phyloP scores from a whole-genome alignment of 352 stramenopile genomes.

The Phytophthora cryptogea region DNA sequence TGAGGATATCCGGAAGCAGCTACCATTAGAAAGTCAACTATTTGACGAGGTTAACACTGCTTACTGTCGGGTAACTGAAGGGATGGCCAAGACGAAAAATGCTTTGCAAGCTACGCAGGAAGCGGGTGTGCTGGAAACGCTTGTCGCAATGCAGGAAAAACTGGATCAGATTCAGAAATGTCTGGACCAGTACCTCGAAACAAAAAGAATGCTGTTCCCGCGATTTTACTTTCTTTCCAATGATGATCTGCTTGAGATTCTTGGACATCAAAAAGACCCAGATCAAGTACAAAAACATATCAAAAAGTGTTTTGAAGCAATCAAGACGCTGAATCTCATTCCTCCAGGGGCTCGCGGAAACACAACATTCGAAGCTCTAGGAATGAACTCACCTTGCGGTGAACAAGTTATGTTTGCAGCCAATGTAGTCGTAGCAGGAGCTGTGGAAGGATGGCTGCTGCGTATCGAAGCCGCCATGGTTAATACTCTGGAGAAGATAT shows the following conservation, averaged over 20 bases:
- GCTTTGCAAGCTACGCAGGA: constrained; percentile 71
- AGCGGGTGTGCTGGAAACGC: constrained; percentile 57
- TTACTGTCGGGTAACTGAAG: constrained; percentile 76
- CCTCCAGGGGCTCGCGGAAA: constrained; percentile 73
- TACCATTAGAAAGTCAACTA: constrained; percentile 83
- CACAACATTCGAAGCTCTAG: constrained; percentile 85
- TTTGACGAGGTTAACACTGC: constrained; percentile 89
- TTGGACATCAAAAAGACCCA: constrained; percentile 87
- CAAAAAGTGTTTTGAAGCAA: constrained; percentile 93
- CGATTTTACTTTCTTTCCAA: constrained; percentile 92
- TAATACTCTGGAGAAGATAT: constrained; percentile 84
- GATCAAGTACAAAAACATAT: constrained; percentile 91
- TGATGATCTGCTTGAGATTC: constrained; percentile 86
- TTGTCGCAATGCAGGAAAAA: constrained; percentile 86
- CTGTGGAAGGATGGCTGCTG: constrained; percentile 91
- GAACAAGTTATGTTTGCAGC: constrained; percentile 86
- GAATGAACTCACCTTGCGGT: constrained; percentile 90
- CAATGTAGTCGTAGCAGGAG: constrained; percentile 89
- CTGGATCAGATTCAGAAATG: constrained; percentile 90
- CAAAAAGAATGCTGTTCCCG: constrained; percentile 87
- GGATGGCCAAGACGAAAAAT: constrained; percentile 81
- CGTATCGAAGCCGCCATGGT: constrained; percentile 87
- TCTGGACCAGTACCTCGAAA: constrained; percentile 88
- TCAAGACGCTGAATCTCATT: constrained; percentile 79
- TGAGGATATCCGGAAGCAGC: constrained; percentile 94